Evolutionary conservation across 1,284 basidiomycete genomes (phyloP).

Genomic region (Irpex sp.): DNA sequence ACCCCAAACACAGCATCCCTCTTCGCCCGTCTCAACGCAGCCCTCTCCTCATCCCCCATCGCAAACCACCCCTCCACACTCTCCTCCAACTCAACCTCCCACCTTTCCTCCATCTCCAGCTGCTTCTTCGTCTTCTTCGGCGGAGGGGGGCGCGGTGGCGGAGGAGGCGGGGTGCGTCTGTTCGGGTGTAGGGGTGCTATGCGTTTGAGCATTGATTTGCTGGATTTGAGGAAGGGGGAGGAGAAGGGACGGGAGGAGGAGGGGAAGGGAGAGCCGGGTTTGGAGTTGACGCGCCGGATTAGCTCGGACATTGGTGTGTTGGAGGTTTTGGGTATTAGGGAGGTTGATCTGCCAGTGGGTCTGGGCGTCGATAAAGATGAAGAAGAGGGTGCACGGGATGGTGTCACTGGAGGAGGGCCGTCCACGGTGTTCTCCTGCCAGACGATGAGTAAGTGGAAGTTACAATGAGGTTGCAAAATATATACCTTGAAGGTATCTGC

Average conservation of each 20-base stretch:
- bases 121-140: slow-evolving; percentile 76
- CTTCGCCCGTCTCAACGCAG: slow-evolving; percentile 54
- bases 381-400: background rate
- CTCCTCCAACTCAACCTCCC: slow-evolving; percentile 75
- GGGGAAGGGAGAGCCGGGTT: slow-evolving; percentile 56
- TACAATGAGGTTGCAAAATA: too few relatives aligned
- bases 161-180: slow-evolving; percentile 64
- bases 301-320: slow-evolving; percentile 68
- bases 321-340: slow-evolving; percentile 20
- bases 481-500: background rate
- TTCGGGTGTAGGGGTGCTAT: slow-evolving; percentile 75
- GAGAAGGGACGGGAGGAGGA: slow-evolving; percentile 42
- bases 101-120: slow-evolving; percentile 67
- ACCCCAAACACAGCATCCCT: slow-evolving; percentile 58
- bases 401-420: slow-evolving; percentile 6
- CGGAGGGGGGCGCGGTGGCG: slow-evolving; percentile 58
- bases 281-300: slow-evolving; percentile 64
- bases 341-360: slow-evolving; percentile 19
- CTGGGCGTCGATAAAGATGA: slow-evolving; percentile 12
- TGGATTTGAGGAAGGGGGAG: slow-evolving; percentile 64
- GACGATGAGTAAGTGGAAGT: background rate
- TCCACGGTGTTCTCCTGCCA: background rate
- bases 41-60: slow-evolving; percentile 62
- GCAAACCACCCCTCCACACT: slow-evolving; percentile 69
- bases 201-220: slow-evolving; percentile 52